These are phyloP conservation scores for Chimonanthus praecox DNA, from an alignment of 164 flowering plant genomes.

Conservation along the genomic window DNA sequence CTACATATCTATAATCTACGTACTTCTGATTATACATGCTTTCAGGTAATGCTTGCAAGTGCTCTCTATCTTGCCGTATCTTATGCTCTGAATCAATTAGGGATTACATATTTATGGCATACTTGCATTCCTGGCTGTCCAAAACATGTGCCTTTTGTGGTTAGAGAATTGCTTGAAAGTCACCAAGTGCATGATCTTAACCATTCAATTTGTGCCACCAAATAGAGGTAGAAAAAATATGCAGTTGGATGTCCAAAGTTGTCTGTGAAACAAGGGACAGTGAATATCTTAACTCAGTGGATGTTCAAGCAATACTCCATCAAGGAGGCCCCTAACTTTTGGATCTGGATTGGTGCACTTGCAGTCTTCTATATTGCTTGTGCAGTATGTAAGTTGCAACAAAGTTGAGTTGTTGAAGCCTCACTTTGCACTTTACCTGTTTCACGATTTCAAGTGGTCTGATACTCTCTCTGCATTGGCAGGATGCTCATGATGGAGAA, in stretches of 20 bases:
- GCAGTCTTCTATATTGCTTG: neutral
- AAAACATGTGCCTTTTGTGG: neutral
- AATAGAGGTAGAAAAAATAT: neutral
- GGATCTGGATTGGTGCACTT: neutral
- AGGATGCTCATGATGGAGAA: conserved; percentile 68
- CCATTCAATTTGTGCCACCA: neutral
- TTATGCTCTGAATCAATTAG: neutral
- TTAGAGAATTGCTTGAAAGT: neutral
- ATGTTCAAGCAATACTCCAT: neutral
- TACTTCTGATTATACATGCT: conserved; percentile 50
- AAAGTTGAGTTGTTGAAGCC: neutral
- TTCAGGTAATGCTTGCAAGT: conserved; percentile 37
- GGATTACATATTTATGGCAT: neutral
- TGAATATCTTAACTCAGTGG: neutral
- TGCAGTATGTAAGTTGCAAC: neutral
- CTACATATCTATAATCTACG: conserved; percentile 54
- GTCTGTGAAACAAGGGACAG: neutral
- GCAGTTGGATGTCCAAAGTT: neutral
- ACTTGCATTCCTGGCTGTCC: neutral
- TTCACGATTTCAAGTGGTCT: conserved; percentile 1
- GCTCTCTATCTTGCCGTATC: neutral
- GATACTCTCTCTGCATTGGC: conserved; percentile 9
- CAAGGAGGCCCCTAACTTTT: neutral
- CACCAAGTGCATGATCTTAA: neutral
- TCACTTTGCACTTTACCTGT: neutral